A percentile compares a stretch with the other conserved stretches of the same genome.
These are phyloP conservation scores for Lecanicillium sp. DNA, from an alignment of 2,329 filamentous ascomycete genomes.

Conservation along the genomic window DNA sequence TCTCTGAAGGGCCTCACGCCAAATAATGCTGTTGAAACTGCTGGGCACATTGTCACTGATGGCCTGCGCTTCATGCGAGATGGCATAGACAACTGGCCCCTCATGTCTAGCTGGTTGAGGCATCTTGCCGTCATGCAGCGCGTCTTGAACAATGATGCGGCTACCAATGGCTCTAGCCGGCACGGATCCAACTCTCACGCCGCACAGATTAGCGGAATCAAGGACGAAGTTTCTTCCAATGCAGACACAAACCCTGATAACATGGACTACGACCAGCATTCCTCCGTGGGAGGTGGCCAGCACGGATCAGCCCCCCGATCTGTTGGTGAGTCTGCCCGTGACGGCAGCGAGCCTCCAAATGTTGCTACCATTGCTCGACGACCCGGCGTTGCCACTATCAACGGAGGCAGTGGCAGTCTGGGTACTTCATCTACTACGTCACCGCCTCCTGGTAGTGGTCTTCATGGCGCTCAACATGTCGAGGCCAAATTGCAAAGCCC, in stretches of 20 bases:
- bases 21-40: slow-evolving; percentile 46
- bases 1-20: slow-evolving; percentile 54
- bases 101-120: slow-evolving; percentile 51
- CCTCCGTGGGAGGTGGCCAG: slow-evolving; percentile 16
- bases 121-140: slow-evolving; percentile 55
- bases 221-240: slow-evolving; percentile 48
- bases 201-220: slow-evolving; percentile 26
- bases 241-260: slow-evolving; percentile 45
- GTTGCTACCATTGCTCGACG: slow-evolving; percentile 32
- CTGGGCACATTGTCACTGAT: slow-evolving; percentile 47
- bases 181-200: slow-evolving; percentile 23
- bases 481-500: slow-evolving; percentile 30
- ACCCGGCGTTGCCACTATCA: slow-evolving; percentile 50
- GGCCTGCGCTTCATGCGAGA: slow-evolving; percentile 51
- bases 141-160: slow-evolving; percentile 46
- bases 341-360: slow-evolving; percentile 44
- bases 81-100: slow-evolving; percentile 50
- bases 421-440: slow-evolving; percentile 4
- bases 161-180: slow-evolving; percentile 20
- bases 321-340: slow-evolving; percentile 33
- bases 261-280: slow-evolving; percentile 49
- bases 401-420: slow-evolving; percentile 43
- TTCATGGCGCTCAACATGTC: slow-evolving; percentile 16
- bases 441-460: slow-evolving; percentile 7
- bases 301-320: slow-evolving; percentile 25